Evolutionary conservation across 768 basidiomycete genomes (phyloP).

Genomic region (Boletus pseudopeckii): DNA sequence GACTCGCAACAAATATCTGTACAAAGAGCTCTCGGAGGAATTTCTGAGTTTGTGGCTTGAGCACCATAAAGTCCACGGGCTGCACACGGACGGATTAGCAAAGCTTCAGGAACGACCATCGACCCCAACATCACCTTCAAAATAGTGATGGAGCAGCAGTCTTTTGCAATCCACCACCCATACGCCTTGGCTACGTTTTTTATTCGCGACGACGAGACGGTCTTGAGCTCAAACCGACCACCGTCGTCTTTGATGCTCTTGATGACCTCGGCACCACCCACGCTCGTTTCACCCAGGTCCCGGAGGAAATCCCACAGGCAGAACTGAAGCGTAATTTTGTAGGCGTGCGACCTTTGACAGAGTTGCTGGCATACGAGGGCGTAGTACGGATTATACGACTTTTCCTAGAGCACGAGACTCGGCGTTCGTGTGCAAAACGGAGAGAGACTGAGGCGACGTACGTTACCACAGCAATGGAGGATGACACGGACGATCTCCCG

Average conservation of each 20-base stretch:
- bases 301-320: constrained; percentile 96
- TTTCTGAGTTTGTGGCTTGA: constrained; percentile 56
- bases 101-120: neutral
- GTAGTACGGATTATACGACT: constrained; percentile 93
- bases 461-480: constrained; percentile 90
- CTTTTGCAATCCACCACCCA: constrained; percentile 93
- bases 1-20: constrained; percentile 70
- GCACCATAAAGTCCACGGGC: constrained; percentile 83
- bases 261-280: constrained; percentile 76
- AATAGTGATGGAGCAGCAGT: constrained; percentile 66
- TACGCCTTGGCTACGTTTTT: constrained; percentile 80
- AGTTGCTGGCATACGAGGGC: constrained; percentile 84
- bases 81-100: constrained; percentile 28
- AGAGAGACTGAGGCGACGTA: constrained; percentile 32
- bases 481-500: constrained; percentile 92
- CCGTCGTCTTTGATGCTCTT: constrained; percentile 53
- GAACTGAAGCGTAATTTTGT: constrained; percentile 92
- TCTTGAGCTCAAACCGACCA: constrained; percentile 41
- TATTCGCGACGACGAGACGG: constrained; percentile 55
- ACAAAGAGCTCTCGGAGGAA: constrained; percentile 74
- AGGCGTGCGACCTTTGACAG: constrained; percentile 71
- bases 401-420: constrained; percentile 50
- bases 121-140: constrained; percentile 61
- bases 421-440: neutral
- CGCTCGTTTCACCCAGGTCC: constrained; percentile 78